Percentiles rank a stretch among this genome's conserved stretches.
Evolutionary conservation across 257 asterid species (phyloP).

Genomic region (Verbascum thapsus): DNA sequence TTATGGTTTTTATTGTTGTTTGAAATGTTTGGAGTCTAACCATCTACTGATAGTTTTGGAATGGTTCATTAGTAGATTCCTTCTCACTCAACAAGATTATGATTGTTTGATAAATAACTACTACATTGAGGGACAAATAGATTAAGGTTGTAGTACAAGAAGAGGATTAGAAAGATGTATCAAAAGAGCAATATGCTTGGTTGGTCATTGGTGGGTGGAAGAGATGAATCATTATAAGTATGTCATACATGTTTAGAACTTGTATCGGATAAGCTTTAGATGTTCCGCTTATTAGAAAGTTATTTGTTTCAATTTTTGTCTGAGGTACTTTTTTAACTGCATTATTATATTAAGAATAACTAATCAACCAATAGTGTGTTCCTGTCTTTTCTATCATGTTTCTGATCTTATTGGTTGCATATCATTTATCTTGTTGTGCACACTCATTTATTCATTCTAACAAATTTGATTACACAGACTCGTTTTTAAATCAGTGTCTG

Average conservation of each 20-base stretch:
- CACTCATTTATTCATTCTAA: neutral
- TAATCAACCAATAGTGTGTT: slow-evolving; percentile 2
- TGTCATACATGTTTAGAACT: neutral
- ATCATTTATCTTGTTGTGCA: neutral
- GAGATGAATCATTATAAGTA: slow-evolving; percentile 7
- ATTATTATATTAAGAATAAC: neutral
- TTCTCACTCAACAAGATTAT: neutral
- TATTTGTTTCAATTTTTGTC: neutral
- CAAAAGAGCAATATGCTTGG: neutral
- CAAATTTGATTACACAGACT: neutral
- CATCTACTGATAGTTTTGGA: neutral
- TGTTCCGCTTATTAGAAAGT: neutral
- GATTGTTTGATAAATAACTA: neutral
- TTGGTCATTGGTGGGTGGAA: slow-evolving; percentile 14
- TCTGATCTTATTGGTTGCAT: neutral
- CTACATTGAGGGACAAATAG: neutral
- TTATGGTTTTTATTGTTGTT: neutral
- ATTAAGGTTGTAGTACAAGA: neutral
- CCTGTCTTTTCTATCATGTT: neutral
- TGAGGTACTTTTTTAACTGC: neutral
- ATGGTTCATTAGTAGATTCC: neutral
- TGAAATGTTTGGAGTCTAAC: neutral
- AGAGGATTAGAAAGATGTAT: neutral
- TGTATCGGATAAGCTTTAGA: slow-evolving; percentile 5
- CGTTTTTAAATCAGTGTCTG: slow-evolving; percentile 1